These are phyloP conservation scores for Lactuca saligna DNA, from an alignment of 129 eudicot genomes.

Conservation along the genomic window DNA sequence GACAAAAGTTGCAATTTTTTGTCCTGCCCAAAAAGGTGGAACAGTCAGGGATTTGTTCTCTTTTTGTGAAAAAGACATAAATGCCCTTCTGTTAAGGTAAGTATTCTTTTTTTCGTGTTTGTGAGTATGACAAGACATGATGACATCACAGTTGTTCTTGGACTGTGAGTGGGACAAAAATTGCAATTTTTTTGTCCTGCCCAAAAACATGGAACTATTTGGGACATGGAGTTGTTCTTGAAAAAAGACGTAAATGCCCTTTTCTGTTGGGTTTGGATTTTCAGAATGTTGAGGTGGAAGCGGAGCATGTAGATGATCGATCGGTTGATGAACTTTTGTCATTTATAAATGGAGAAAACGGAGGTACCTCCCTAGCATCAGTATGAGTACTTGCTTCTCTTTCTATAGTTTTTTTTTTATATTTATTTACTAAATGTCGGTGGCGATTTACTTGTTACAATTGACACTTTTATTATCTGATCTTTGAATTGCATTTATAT, in stretches of 20 bases:
- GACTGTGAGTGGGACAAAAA: background rate
- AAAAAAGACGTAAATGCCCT: background rate
- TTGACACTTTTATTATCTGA: background rate
- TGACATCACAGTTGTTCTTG: too few species aligned
- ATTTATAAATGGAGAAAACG: constrained; percentile 79
- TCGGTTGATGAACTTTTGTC: constrained; percentile 90
- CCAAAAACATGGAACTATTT: background rate
- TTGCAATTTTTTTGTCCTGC: background rate
- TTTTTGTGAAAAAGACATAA: background rate
- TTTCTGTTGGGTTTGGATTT: constrained; percentile 2
- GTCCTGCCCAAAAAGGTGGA: background rate
- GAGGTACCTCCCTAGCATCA: constrained; percentile 47
- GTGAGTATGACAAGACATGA: too few species aligned
- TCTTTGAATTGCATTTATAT: background rate
- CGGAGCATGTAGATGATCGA: constrained; percentile 71
- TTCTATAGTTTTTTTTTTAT: background rate
- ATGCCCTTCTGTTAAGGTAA: background rate
- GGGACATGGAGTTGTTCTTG: background rate
- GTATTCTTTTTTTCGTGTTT: too few species aligned
- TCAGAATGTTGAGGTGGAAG: constrained; percentile 72
- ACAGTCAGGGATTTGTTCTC: background rate
- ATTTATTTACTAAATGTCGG: background rate
- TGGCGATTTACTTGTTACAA: background rate
- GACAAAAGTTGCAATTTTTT: background rate
- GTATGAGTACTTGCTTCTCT: constrained; percentile 17